These are phyloP conservation scores for Phytophthora cactorum DNA, from an alignment of 352 stramenopile species.

Conservation along the genomic window DNA sequence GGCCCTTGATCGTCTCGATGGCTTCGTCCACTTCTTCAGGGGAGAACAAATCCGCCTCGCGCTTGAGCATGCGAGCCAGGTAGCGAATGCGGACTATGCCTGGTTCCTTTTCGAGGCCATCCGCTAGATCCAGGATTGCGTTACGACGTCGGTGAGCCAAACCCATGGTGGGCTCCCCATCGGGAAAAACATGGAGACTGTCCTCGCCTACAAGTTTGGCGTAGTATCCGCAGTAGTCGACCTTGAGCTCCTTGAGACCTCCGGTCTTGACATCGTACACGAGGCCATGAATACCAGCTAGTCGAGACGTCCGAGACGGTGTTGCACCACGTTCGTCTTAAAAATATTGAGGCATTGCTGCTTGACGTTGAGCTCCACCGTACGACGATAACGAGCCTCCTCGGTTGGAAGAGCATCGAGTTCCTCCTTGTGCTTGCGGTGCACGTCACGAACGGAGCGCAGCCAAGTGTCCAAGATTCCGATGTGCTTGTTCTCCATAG, in stretches of 20 bases:
- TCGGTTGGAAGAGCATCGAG: conserved; percentile 36
- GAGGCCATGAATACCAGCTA: conserved; percentile 75
- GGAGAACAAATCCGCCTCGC: conserved; percentile 66
- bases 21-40: conserved; percentile 62
- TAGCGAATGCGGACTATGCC: conserved; percentile 61
- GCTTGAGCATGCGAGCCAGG: conserved; percentile 65
- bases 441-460: conserved; percentile 85
- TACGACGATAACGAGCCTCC: conserved; percentile 44
- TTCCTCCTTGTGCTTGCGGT: conserved; percentile 38
- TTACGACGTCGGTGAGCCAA: conserved; percentile 60
- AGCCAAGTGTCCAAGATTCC: conserved; percentile 92
- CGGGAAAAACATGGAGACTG: conserved; percentile 62
- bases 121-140: conserved; percentile 55
- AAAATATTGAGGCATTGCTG: conserved; percentile 89
- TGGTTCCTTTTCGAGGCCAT: conserved; percentile 66
- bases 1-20: conserved; percentile 46
- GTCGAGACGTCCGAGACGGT: conserved; percentile 63
- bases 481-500: conserved; percentile 81
- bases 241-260: conserved; percentile 70
- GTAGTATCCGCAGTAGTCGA: conserved; percentile 61
- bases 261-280: conserved; percentile 76
- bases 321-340: conserved; percentile 86
- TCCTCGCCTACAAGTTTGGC: conserved; percentile 59
- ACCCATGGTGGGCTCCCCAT: conserved; percentile 59
- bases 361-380: conserved; percentile 87